Conservation (phyloP, 371 early-diverging fungal genomes). For the Capillidium heterosporum region DNA sequence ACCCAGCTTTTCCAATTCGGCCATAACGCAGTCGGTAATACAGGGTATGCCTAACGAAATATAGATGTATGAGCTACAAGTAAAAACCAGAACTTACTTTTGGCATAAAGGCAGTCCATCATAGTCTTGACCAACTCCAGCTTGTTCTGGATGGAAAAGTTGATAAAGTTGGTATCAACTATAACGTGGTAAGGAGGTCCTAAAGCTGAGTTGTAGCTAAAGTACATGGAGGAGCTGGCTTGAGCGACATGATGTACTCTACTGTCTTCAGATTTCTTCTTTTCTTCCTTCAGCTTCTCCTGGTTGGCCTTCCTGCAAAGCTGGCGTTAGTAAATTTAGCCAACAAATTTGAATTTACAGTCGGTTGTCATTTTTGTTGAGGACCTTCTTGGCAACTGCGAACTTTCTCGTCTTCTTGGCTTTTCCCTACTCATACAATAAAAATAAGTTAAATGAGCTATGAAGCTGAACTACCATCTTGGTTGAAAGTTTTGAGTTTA, state of each 20-base stretch:
- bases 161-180: conserved; percentile 99
- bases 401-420: conserved; percentile 85
- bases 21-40: conserved; percentile 99
- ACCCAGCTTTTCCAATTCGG: conserved; percentile 98
- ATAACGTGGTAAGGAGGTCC: conserved; percentile 98
- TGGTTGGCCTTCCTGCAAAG: conserved; percentile 48
- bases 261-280: conserved; percentile 44
- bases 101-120: conserved; percentile 98
- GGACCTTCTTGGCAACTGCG: conserved; percentile 77
- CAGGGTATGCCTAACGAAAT: conserved; percentile 58
- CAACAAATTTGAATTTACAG: conserved; percentile 27
- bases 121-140: conserved; percentile 90
- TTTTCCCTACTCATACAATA: conserved; percentile 51
- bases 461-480: too few species aligned
- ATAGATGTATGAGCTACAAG: conserved; percentile 10
- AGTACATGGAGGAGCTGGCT: conserved; percentile 90
- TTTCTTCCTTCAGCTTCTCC: conserved; percentile 51
- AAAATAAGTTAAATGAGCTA: too few species aligned
- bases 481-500: too few species aligned
- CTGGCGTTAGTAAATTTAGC: background rate
- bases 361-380: conserved; percentile 74
- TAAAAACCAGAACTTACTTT: conserved; percentile 32
- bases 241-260: conserved; percentile 75
- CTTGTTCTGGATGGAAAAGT: conserved; percentile 98
- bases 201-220: conserved; percentile 88